Percentiles rank a stretch among this genome's conserved stretches.
Evolutionary conservation across 2,329 filamentous ascomycete genomes (phyloP).

Genomic region (Zymoseptoria tritici): DNA sequence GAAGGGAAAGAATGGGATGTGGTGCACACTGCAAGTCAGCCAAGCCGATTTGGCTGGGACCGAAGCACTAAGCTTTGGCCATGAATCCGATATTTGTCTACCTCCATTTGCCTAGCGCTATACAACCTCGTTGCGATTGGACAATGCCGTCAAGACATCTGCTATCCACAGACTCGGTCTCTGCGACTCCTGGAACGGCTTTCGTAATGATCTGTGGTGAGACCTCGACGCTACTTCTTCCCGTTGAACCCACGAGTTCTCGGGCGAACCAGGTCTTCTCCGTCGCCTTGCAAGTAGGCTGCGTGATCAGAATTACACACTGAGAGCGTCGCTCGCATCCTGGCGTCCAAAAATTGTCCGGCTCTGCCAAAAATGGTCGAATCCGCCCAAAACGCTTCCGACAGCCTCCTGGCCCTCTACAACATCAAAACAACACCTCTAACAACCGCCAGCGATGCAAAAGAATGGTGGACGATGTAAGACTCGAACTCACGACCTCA

Average conservation of each 20-base stretch:
- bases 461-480: constrained; percentile 1
- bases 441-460: background rate
- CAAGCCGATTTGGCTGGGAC: background rate
- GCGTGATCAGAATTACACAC: background rate
- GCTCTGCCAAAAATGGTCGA: background rate
- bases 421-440: background rate
- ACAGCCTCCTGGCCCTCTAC: background rate
- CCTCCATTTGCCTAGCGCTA: background rate
- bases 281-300: background rate
- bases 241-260: background rate
- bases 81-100: background rate
- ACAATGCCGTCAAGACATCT: background rate
- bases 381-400: no score
- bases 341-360: background rate
- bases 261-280: background rate
- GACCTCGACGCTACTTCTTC: background rate
- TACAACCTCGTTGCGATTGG: background rate
- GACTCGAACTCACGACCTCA: constrained; percentile 2
- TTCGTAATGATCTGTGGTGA: background rate
- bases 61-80: background rate
- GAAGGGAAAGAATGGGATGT: background rate
- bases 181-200: background rate
- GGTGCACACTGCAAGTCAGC: background rate
- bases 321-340: background rate
- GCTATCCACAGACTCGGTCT: background rate